A percentile compares a stretch with the other conserved stretches of the same genome.
These are phyloP conservation scores for Barnettozyma hawaiiensis DNA, from an alignment of 1,139 yeast genomes.

Conservation along the genomic window DNA sequence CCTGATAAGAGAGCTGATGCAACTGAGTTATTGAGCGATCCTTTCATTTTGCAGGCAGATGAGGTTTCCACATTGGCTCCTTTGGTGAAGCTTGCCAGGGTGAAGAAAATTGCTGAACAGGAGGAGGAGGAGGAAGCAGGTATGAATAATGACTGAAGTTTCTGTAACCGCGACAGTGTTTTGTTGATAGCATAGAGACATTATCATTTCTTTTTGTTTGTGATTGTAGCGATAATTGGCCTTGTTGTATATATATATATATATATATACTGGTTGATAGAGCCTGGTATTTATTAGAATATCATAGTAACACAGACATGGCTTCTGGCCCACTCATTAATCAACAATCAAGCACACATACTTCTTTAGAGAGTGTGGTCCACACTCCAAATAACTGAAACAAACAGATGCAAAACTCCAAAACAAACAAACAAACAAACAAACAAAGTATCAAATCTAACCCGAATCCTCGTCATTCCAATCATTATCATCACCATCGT, in stretches of 20 bases:
- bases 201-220: too few relatives aligned
- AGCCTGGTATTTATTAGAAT: too few relatives aligned
- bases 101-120: constrained; percentile 60
- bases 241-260: too few relatives aligned
- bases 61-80: constrained; percentile 76
- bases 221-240: too few relatives aligned
- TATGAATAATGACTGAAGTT: neutral
- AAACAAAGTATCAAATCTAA: too few relatives aligned
- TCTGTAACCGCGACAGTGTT: too few relatives aligned
- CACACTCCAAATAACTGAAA: too few relatives aligned
- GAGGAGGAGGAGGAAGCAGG: constrained; percentile 39
- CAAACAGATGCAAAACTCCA: neutral
- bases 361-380: too few relatives aligned
- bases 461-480: constrained; percentile 15
- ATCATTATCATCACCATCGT: constrained; percentile 18
- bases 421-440: too few relatives aligned
- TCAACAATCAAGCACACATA: too few relatives aligned
- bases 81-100: constrained; percentile 77
- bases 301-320: neutral
- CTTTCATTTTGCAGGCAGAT: constrained; percentile 65
- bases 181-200: neutral
- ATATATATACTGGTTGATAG: too few relatives aligned
- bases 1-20: constrained; percentile 83
- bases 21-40: constrained; percentile 62
- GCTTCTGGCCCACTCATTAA: too few relatives aligned